phyloP scores from a whole-genome alignment of 2,329 filamentous ascomycete genomes.

The Cordyceps fumosorosea region DNA sequence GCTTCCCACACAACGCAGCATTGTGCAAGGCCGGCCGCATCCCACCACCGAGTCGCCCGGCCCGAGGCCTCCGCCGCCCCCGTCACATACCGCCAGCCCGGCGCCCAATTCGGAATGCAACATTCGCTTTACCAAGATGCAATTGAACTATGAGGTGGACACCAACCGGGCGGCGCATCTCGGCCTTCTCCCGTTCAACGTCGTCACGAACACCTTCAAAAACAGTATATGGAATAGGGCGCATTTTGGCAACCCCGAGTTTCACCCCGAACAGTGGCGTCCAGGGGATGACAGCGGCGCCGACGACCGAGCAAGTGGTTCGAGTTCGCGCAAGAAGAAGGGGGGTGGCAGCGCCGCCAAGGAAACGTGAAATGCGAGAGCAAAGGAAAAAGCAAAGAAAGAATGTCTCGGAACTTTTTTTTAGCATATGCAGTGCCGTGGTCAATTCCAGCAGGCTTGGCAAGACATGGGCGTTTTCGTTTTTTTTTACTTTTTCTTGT shows the following conservation, averaged over 20 bases:
- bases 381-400: background rate
- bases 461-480: background rate
- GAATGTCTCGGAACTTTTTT: background rate
- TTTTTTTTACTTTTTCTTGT: background rate
- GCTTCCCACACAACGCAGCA: background rate
- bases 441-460: background rate
- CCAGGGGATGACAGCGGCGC: conserved; percentile 31
- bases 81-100: background rate
- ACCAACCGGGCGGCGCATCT: conserved; percentile 25
- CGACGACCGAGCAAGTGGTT: conserved; percentile 20
- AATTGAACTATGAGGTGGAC: conserved; percentile 42
- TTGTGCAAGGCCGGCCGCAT: background rate
- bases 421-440: background rate
- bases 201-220: conserved; percentile 53
- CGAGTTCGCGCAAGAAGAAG: conserved; percentile 11
- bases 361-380: background rate
- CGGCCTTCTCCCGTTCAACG: conserved; percentile 18
- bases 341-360: background rate
- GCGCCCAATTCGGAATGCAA: conserved; percentile 21
- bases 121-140: conserved; percentile 44
- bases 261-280: conserved; percentile 39
- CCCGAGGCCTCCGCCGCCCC: background rate
- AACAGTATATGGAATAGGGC: conserved; percentile 62
- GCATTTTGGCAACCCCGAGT: conserved; percentile 58
- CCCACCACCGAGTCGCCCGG: background rate